phyloP scores from a whole-genome alignment of 495 filamentous ascomycete genomes.

The Penicillium cosmopolitanum region DNA sequence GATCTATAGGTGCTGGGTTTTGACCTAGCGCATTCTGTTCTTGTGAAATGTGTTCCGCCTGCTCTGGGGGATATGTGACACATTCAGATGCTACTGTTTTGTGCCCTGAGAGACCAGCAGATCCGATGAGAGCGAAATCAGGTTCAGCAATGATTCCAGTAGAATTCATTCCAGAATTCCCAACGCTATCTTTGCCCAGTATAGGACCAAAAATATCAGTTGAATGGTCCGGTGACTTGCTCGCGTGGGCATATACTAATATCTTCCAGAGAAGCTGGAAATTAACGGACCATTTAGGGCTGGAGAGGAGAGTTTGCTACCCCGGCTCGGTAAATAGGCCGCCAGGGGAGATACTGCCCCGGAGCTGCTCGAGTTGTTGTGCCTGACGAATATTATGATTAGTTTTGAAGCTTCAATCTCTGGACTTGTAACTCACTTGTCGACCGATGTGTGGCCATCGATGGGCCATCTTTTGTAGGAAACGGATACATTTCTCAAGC shows the following conservation, averaged over 20 bases:
- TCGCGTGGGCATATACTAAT: constrained; percentile 35
- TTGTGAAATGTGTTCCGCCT: constrained; percentile 23
- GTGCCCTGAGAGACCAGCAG: constrained; percentile 40
- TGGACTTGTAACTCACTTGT: constrained; percentile 21
- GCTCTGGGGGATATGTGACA: constrained; percentile 39
- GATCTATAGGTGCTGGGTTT: constrained; percentile 13
- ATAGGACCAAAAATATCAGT: constrained; percentile 33
- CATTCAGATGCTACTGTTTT: constrained; percentile 37
- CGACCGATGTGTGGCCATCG: constrained; percentile 37
- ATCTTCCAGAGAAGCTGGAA: constrained; percentile 37
- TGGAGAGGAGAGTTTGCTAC: constrained; percentile 1
- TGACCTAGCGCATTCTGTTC: constrained; percentile 11
- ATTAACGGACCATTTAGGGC: constrained; percentile 35
- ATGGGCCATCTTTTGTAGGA: constrained; percentile 26
- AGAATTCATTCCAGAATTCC: constrained; percentile 10
- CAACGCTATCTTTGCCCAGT: constrained; percentile 25
- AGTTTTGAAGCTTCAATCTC: neutral
- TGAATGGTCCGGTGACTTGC: constrained; percentile 18
- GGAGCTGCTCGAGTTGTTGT: constrained; percentile 32
- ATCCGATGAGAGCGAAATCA: constrained; percentile 39
- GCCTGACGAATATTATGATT: constrained; percentile 13
- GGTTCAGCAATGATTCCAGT: constrained; percentile 26
- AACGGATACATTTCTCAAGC: constrained; percentile 38
- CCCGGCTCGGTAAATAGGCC: constrained; percentile 11
- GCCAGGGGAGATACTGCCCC: constrained; percentile 34